Conservation (phyloP, 257 asterid species). For the Paraleonurus japonicus region DNA sequence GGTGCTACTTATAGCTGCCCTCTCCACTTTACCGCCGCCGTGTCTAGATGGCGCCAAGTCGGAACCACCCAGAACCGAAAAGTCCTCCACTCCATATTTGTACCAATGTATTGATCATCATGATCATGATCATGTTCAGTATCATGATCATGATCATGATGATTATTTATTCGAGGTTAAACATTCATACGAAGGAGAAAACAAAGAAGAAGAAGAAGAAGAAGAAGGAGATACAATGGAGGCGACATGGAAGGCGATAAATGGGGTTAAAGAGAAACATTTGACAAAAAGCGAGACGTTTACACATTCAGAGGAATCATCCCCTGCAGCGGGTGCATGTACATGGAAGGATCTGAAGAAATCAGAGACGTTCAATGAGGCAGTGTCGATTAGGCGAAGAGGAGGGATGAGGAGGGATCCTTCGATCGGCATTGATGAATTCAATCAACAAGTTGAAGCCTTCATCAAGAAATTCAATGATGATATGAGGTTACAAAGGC, state of each 20-base stretch:
- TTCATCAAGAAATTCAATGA: constrained; percentile 52
- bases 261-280: constrained; percentile 19
- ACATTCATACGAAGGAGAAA: neutral
- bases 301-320: constrained; percentile 32
- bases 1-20: constrained; percentile 40
- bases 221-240: constrained; percentile 46
- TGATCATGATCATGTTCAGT: neutral
- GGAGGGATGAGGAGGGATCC: constrained; percentile 67
- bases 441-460: constrained; percentile 51
- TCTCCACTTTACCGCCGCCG: constrained; percentile 13
- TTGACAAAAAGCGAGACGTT: constrained; percentile 53
- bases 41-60: neutral
- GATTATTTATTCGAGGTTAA: no score
- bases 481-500: constrained; percentile 53
- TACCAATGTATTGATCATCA: neutral
- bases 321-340: constrained; percentile 23
- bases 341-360: constrained; percentile 54
- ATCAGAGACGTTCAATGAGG: constrained; percentile 63
- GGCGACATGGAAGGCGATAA: constrained; percentile 65
- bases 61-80: neutral
- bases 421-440: constrained; percentile 43
- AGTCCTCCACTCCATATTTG: neutral
- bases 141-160: neutral
- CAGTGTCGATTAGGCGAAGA: constrained; percentile 43
- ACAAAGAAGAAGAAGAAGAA: neutral